These are phyloP conservation scores for Paramecium sonneborni DNA, from an alignment of 73 alveolate species.

Conservation along the genomic window DNA sequence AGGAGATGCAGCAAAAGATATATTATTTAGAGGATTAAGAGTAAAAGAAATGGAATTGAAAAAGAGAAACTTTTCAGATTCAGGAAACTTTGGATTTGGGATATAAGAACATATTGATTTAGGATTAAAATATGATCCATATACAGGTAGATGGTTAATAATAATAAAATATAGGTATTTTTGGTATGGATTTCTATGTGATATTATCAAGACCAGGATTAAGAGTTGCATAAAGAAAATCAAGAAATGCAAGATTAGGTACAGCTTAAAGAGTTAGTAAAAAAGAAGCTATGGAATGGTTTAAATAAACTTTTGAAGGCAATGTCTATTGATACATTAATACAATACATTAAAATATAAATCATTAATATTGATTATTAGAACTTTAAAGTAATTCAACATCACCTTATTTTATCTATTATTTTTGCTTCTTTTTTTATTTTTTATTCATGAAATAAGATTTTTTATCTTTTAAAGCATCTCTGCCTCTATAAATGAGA, in stretches of 20 bases:
- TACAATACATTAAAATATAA: slow-evolving; percentile 43
- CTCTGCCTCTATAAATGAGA: slow-evolving; percentile 57
- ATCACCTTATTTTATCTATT: not conserved
- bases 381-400: not conserved
- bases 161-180: slow-evolving; percentile 61
- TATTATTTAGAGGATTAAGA: slow-evolving; percentile 76
- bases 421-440: not conserved
- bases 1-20: slow-evolving; percentile 81
- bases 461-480: not conserved
- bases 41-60: slow-evolving; percentile 83
- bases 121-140: slow-evolving; percentile 82
- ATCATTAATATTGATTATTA: not conserved
- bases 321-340: slow-evolving; percentile 69
- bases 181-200: slow-evolving; percentile 85
- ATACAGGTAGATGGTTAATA: slow-evolving; percentile 57
- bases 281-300: slow-evolving; percentile 69
- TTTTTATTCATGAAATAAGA: not conserved
- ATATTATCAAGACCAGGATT: slow-evolving; percentile 77
- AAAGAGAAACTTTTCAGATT: slow-evolving; percentile 71
- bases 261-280: slow-evolving; percentile 61
- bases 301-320: slow-evolving; percentile 68
- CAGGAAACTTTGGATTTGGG: slow-evolving; percentile 86
- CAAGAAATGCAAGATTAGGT: slow-evolving; percentile 70
- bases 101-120: slow-evolving; percentile 84
- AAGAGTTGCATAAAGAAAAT: slow-evolving; percentile 74